phyloP scores from a whole-genome alignment of 2,329 filamentous ascomycete genomes.

The Nothomitra cinnamomea region DNA sequence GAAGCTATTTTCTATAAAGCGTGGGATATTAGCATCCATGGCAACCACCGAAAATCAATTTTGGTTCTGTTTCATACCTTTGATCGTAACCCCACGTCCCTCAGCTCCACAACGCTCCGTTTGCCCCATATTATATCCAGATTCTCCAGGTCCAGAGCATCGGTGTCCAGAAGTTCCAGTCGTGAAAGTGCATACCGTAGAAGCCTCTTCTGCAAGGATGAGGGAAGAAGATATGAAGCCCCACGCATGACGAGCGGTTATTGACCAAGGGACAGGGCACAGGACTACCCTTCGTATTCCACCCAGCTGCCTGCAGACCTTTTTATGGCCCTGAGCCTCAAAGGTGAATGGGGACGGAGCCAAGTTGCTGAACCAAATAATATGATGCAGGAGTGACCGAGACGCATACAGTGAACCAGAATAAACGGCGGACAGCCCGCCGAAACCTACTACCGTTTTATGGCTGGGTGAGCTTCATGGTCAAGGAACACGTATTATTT shows the following conservation, averaged over 20 bases:
- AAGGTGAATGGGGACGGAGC: no score
- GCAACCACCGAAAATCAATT: neutral
- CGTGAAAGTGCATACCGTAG: conserved; percentile 72
- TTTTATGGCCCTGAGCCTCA: neutral
- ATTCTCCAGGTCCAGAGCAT: conserved; percentile 71
- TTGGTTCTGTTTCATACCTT: conserved; percentile 36
- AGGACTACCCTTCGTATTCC: neutral
- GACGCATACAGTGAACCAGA: no score
- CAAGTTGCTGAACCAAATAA: no score
- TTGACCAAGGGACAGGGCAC: neutral
- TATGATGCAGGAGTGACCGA: no score
- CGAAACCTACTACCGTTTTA: no score
- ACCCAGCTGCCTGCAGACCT: neutral
- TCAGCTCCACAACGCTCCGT: conserved; percentile 68
- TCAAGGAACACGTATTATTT: no score
- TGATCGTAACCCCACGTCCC: conserved; percentile 66
- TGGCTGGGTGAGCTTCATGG: no score
- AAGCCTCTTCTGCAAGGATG: conserved; percentile 69
- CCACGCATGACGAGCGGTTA: neutral
- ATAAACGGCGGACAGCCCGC: no score
- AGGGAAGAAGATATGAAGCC: conserved; percentile 39
- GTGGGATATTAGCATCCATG: neutral
- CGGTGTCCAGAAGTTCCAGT: conserved; percentile 74
- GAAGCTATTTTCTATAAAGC: conserved; percentile 53
- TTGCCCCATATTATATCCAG: conserved; percentile 70